Conservation (phyloP, 257 asterid genomes). For the Penstemon davidsonii region DNA sequence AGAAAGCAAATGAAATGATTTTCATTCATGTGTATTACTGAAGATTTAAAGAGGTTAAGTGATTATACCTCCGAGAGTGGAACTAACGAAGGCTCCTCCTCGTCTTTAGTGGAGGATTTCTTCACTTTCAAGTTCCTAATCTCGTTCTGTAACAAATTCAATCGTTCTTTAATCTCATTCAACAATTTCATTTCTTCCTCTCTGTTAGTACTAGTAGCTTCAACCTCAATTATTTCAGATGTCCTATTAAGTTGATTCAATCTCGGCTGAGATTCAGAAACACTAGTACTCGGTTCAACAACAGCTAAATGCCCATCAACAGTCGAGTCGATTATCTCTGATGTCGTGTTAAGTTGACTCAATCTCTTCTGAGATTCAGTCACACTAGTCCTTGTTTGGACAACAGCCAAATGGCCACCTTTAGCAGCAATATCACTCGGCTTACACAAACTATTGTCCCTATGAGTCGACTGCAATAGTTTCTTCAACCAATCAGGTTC, state of each 20-base stretch:
- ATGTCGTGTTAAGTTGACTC: constrained; percentile 35
- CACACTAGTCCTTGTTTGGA: constrained; percentile 32
- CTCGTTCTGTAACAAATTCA: constrained; percentile 53
- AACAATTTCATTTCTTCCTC: constrained; percentile 60
- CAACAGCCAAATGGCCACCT: constrained; percentile 36
- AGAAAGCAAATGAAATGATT: neutral
- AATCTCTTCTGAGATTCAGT: constrained; percentile 33
- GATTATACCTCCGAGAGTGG: constrained; percentile 54
- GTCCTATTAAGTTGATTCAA: constrained; percentile 31
- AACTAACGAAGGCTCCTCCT: constrained; percentile 39
- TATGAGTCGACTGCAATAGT: constrained; percentile 41
- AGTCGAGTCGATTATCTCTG: constrained; percentile 46
- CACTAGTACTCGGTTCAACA: constrained; percentile 30
- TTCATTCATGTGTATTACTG: neutral
- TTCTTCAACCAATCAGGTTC: constrained; percentile 70
- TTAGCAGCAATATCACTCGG: constrained; percentile 46
- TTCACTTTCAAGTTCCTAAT: constrained; percentile 44
- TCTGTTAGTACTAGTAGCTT: constrained; percentile 25
- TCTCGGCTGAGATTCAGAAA: constrained; percentile 31
- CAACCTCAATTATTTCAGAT: constrained; percentile 43
- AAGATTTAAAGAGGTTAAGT: neutral
- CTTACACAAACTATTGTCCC: constrained; percentile 40
- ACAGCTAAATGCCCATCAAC: constrained; percentile 14
- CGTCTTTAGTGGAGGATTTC: constrained; percentile 28
- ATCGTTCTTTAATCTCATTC: constrained; percentile 59